phyloP scores from a whole-genome alignment of 2,329 filamentous ascomycete species.

The Botrytis fragariae region DNA sequence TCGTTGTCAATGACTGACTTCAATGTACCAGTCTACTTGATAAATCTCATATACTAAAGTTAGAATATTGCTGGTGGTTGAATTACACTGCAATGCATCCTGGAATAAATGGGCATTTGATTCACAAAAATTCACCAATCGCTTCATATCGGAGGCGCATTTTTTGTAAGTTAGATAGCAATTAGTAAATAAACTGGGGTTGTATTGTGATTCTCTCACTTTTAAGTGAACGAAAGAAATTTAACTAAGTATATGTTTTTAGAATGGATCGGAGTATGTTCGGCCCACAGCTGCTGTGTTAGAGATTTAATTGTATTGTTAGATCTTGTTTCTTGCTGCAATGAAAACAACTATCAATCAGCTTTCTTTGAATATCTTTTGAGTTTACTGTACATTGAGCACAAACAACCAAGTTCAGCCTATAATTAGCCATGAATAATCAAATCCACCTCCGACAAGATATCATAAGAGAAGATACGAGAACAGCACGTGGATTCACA shows the following conservation, averaged over 20 bases:
- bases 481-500: neutral
- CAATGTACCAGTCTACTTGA: neutral
- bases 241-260: neutral
- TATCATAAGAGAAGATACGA: neutral
- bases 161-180: fast-evolving
- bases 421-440: neutral
- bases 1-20: neutral
- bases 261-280: too few species aligned
- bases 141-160: neutral
- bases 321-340: neutral
- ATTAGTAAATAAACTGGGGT: neutral
- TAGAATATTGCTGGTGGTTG: neutral
- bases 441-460: neutral
- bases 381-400: neutral
- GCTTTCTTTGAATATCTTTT: neutral
- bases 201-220: neutral
- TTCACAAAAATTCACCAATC: neutral
- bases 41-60: neutral
- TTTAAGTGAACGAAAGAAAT: neutral
- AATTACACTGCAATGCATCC: neutral
- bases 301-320: neutral
- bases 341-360: neutral
- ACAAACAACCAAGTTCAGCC: neutral
- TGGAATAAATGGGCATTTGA: neutral
- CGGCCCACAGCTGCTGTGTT: neutral